Evolutionary conservation across 768 basidiomycete species (phyloP).

Genomic region (Cystofilobasidium capitatum): DNA sequence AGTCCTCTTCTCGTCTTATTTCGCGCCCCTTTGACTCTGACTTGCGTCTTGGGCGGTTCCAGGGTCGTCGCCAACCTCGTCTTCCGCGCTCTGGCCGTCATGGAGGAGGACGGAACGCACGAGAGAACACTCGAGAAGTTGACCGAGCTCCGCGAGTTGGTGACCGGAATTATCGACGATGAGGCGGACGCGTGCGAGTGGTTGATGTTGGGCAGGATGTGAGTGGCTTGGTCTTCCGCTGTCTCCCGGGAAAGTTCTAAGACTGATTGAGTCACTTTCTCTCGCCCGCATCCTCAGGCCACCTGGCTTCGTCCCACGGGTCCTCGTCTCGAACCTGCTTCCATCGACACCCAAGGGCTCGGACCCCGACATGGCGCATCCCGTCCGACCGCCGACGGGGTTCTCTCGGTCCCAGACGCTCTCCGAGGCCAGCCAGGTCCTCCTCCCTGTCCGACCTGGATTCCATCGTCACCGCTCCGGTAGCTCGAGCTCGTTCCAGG

Average conservation of each 20-base stretch:
- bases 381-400: background rate
- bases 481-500: background rate
- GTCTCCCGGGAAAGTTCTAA: background rate
- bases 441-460: background rate
- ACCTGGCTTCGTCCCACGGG: background rate
- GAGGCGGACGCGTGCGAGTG: slow-evolving; percentile 2
- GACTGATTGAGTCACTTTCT: background rate
- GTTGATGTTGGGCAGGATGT: background rate
- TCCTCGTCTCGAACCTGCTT: background rate
- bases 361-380: background rate
- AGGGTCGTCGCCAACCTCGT: background rate
- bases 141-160: background rate
- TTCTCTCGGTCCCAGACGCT: background rate
- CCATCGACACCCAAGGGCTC: background rate
- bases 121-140: background rate
- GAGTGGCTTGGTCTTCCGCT: background rate
- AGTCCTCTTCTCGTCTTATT: background rate
- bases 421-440: background rate
- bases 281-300: background rate
- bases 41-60: too few relatives aligned
- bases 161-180: background rate
- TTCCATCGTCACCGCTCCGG: background rate
- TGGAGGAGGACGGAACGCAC: background rate
- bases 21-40: background rate
- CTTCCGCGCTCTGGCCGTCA: background rate